Evolutionary conservation across 2,329 filamentous ascomycete genomes (phyloP).

Genomic region (Cladophialophora psammophila): DNA sequence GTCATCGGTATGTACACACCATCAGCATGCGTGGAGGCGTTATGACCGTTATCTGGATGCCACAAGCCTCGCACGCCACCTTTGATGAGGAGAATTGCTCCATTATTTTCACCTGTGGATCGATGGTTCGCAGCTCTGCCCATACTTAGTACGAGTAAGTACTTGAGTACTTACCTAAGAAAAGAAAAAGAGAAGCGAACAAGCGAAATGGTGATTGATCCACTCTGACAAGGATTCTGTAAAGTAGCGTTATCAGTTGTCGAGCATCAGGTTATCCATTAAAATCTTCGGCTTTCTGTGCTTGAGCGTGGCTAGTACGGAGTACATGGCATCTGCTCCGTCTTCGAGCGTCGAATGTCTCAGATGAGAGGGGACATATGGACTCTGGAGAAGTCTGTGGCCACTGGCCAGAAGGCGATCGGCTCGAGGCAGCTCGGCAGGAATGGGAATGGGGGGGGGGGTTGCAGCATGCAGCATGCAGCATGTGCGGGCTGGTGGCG

Average conservation of each 20-base stretch:
- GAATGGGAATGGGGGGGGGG: not conserved
- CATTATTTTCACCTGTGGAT: conserved; percentile 16
- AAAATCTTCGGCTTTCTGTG: not conserved
- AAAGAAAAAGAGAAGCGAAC: conserved; percentile 14
- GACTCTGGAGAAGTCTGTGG: not conserved
- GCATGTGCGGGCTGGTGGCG: conserved; percentile 14
- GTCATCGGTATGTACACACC: not conserved
- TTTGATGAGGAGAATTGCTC: not conserved
- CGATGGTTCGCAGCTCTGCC: conserved; percentile 20
- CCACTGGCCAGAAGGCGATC: not conserved
- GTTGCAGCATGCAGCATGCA: not conserved
- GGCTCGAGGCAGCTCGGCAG: conserved; percentile 5
- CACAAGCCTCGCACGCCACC: conserved; percentile 10
- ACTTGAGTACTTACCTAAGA: not conserved
- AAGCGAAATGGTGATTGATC: conserved; percentile 24
- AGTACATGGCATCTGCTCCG: not conserved
- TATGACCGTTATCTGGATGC: not conserved
- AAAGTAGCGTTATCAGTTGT: not conserved
- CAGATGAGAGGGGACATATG: conserved; percentile 22
- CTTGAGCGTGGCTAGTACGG: conserved; percentile 18
- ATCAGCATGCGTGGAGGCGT: not conserved
- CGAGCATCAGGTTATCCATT: not conserved
- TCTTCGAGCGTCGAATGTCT: conserved; percentile 30
- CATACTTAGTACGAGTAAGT: not conserved
- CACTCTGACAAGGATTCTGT: not conserved